Percentiles rank a stretch among this genome's conserved stretches.
phyloP scores from a whole-genome alignment of 129 eudicot genomes.

The Saposhnikovia divaricata region DNA sequence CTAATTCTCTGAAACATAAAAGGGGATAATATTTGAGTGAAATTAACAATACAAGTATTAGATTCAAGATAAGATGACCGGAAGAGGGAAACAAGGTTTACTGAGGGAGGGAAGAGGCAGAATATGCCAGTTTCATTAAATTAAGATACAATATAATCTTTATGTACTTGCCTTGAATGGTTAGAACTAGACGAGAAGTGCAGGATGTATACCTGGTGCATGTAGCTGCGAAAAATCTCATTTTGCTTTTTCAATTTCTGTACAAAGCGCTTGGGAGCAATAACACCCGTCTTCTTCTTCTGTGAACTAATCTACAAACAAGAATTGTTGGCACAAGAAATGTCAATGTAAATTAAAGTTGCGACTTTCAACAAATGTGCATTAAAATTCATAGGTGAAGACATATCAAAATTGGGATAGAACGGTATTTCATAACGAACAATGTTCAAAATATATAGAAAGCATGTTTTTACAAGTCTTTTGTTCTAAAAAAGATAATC shows the following conservation, averaged over 20 bases:
- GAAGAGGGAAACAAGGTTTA: neutral
- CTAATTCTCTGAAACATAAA: neutral
- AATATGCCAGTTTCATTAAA: neutral
- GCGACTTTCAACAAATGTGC: neutral
- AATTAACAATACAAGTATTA: neutral
- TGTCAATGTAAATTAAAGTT: neutral
- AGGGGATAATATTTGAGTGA: neutral
- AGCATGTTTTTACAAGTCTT: neutral
- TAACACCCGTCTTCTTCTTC: constrained; percentile 88
- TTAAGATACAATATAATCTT: neutral
- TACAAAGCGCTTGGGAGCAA: constrained; percentile 91
- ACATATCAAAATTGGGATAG: neutral
- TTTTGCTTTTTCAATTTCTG: constrained; percentile 82
- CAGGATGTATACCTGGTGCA: constrained; percentile 72
- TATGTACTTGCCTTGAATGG: neutral
- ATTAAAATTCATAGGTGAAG: neutral
- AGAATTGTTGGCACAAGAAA: constrained; percentile 13
- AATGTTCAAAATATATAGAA: neutral
- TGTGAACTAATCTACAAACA: constrained; percentile 67
- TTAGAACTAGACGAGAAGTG: neutral
- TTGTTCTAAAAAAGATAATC: neutral
- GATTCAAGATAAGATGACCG: neutral
- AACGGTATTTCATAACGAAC: neutral
- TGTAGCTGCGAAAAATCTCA: constrained; percentile 80
- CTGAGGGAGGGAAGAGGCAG: neutral